Evolutionary conservation across 768 basidiomycete genomes (phyloP).

Genomic region (Austroboletus eburneus): DNA sequence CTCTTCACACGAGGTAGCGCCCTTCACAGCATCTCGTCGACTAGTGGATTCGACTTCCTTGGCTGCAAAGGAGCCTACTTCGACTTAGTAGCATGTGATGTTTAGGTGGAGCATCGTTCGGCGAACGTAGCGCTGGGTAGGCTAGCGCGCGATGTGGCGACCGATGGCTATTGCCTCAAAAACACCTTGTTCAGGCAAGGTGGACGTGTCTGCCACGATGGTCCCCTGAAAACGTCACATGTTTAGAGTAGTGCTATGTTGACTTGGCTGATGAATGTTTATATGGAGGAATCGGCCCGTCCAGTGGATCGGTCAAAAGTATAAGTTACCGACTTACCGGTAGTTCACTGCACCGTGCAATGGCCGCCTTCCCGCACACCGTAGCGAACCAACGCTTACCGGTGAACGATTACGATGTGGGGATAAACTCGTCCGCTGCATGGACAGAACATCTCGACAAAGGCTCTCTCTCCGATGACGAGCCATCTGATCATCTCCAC

Average conservation of each 20-base stretch:
- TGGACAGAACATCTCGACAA: slow-evolving; percentile 65
- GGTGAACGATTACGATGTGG: slow-evolving; percentile 60
- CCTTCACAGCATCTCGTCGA: slow-evolving; percentile 60
- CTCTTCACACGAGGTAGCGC: too few relatives aligned
- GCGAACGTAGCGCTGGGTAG: slow-evolving; percentile 1
- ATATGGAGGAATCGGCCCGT: background rate
- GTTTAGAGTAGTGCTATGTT: background rate
- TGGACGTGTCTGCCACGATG: background rate
- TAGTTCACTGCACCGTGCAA: slow-evolving; percentile 9
- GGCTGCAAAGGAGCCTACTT: slow-evolving; percentile 36
- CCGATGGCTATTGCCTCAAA: background rate
- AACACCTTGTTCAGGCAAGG: slow-evolving; percentile 10
- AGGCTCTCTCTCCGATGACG: slow-evolving; percentile 48
- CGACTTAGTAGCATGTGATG: slow-evolving; percentile 1
- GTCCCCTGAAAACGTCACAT: too few relatives aligned
- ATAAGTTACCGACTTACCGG: too few relatives aligned
- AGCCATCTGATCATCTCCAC: slow-evolving; percentile 35
- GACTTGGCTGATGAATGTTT: background rate
- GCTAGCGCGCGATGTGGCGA: background rate
- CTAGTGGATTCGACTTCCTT: slow-evolving; percentile 57
- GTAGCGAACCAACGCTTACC: slow-evolving; percentile 25
- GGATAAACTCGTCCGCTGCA: slow-evolving; percentile 71
- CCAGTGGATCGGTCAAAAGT: too few relatives aligned
- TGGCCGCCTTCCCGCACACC: slow-evolving; percentile 34
- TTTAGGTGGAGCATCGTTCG: background rate